Conservation (phyloP, 192 early-diverging fungal species). For the Lunasporangiospora selenospora region DNA sequence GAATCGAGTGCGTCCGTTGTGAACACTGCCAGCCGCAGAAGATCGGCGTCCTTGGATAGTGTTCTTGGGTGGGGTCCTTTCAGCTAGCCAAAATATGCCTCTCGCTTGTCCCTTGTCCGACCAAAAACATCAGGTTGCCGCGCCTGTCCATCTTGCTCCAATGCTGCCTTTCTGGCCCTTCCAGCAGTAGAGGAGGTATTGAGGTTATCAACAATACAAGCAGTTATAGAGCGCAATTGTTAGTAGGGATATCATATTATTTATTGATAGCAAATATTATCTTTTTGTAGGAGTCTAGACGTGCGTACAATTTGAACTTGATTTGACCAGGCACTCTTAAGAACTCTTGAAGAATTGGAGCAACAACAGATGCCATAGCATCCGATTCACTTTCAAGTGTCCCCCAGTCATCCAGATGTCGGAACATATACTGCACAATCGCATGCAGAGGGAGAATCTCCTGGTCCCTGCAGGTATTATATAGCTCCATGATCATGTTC, state of each 20-base stretch:
- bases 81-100: conserved; percentile 13
- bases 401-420: not conserved
- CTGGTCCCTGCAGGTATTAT: not conserved
- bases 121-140: conserved; percentile 14
- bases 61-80: conserved; percentile 15
- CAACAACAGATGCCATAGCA: conserved; percentile 1
- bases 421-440: not conserved
- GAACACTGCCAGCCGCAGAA: conserved; percentile 15
- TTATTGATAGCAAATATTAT: not conserved
- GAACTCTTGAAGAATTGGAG: conserved; percentile 4
- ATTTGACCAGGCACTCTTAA: not conserved
- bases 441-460: not conserved
- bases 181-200: not conserved
- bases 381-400: conserved; percentile 1
- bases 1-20: conserved; percentile 13
- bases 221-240: not conserved
- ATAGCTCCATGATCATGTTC: not conserved
- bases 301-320: not conserved
- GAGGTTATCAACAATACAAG: not conserved
- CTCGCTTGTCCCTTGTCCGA: conserved; percentile 7
- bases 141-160: conserved; percentile 16
- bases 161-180: conserved; percentile 11
- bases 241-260: not conserved
- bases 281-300: not conserved
- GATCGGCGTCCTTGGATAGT: conserved; percentile 4